These are phyloP conservation scores for Aspergillus ibericus DNA, from an alignment of 2,329 filamentous ascomycete species.

Conservation along the genomic window DNA sequence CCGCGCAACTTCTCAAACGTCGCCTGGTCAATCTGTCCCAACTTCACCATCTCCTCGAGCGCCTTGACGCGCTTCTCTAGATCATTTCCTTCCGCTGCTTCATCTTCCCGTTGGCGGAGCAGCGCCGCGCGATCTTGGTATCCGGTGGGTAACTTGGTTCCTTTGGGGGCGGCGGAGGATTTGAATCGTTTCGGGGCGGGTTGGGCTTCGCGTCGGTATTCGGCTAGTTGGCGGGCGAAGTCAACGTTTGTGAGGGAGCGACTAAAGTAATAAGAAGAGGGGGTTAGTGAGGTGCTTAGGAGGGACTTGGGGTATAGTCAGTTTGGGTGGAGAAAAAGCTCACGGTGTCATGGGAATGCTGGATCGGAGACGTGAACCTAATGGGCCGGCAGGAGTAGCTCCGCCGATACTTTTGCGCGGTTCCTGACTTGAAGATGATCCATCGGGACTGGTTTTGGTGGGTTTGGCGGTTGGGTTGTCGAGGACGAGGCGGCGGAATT, in stretches of 20 bases:
- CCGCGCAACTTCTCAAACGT: conserved; percentile 74
- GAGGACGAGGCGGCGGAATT: conserved; percentile 80
- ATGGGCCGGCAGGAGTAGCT: conserved; percentile 53
- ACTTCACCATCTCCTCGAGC: conserved; percentile 77
- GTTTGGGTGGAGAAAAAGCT: conserved; percentile 37
- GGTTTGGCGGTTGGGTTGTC: conserved; percentile 40
- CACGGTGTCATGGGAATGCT: conserved; percentile 95
- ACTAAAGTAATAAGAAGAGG: conserved; percentile 42
- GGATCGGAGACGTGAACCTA: conserved; percentile 75
- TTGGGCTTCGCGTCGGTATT: conserved; percentile 61
- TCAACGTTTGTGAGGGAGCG: conserved; percentile 67
- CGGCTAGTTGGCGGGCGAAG: conserved; percentile 81
- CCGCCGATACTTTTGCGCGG: conserved; percentile 34
- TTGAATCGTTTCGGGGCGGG: conserved; percentile 71
- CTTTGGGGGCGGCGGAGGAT: conserved; percentile 74
- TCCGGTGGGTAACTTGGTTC: conserved; percentile 73
- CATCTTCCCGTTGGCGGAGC: conserved; percentile 57
- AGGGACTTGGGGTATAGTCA: neutral
- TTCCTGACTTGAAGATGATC: conserved; percentile 14
- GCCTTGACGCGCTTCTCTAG: conserved; percentile 69
- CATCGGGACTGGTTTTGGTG: conserved; percentile 9
- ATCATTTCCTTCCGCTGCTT: conserved; percentile 44
- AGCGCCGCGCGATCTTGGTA: conserved; percentile 79
- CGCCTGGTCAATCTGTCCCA: conserved; percentile 76
- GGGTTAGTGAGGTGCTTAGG: conserved; percentile 10